A percentile compares a stretch with the other conserved stretches of the same genome.
Evolutionary conservation across 1,284 basidiomycete genomes (phyloP).

Genomic region (Apiotrichum gamsii): DNA sequence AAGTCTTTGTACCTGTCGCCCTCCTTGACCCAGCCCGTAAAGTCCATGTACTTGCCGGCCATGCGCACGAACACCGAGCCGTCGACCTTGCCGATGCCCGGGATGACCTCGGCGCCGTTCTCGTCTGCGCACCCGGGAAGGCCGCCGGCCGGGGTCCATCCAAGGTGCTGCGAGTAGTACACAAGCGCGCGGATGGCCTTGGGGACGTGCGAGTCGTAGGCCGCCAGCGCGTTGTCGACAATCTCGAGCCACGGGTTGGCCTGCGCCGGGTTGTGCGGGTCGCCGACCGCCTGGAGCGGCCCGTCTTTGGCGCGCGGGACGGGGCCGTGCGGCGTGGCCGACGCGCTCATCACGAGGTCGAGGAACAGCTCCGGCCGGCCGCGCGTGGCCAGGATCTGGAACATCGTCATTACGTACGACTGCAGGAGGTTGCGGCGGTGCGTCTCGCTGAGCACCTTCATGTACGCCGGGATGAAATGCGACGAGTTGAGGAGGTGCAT

Average conservation of each 20-base stretch:
- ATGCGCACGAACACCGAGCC: constrained; percentile 60
- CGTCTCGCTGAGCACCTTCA: constrained; percentile 34
- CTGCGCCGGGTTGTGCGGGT: constrained; percentile 29
- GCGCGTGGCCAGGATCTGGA: constrained; percentile 52
- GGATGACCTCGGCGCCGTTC: constrained; percentile 38
- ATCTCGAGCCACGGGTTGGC: constrained; percentile 59
- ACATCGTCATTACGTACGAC: constrained; percentile 50
- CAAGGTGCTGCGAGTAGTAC: constrained; percentile 54
- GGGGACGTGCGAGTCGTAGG: constrained; percentile 55
- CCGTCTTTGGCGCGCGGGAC: constrained; percentile 2
- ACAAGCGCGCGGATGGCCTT: constrained; percentile 58
- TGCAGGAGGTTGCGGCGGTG: constrained; percentile 52
- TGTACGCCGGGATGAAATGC: constrained; percentile 56
- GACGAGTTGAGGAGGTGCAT: constrained; percentile 63
- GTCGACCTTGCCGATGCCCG: constrained; percentile 52
- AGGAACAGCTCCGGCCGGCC: constrained; percentile 56
- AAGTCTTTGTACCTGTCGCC: constrained; percentile 50
- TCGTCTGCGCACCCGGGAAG: constrained; percentile 49
- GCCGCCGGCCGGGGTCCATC: constrained; percentile 49
- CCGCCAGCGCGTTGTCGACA: constrained; percentile 54
- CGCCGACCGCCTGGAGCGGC: constrained; percentile 16
- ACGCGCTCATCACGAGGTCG: constrained; percentile 55
- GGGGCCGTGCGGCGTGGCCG: constrained; percentile 50
- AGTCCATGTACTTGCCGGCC: constrained; percentile 58
- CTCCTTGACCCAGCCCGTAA: constrained; percentile 58